Base-by-base conservation (phyloP, 2,329 filamentous ascomycete genomes). In the Neophaeococcomyces aloes region DNA sequence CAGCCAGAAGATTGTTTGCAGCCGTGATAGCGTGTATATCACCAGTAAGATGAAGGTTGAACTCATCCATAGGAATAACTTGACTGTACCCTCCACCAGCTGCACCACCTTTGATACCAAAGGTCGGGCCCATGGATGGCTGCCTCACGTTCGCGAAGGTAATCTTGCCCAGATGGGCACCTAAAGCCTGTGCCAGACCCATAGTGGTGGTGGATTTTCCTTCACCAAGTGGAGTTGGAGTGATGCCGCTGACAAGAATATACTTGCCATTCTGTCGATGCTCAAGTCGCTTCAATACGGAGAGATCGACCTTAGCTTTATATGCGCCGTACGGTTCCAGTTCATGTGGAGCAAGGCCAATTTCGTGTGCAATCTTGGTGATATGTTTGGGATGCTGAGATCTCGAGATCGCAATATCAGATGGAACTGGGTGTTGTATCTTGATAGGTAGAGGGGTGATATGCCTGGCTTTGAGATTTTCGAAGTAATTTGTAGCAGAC, bases 61-160 rank as follows among this genome's bases (percentile, higher is more conserved):
- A 98, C 65, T 98, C 91, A 57, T 98, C 91, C 91, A 98, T 98
- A 47, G 91, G 91, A 57, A 98, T 96, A 59, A 98, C 91, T 65
- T 98, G 91, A 64, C 86, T 94, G 76, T 96, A 98, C 30, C 91
- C 91, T 63, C 91, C 91, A 58, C 91, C 91, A 45, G 91, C 91
- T 47, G 91, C 91, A 58, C 91, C 91, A 50, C 91, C 91, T 74
- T 98, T 98, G 74, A 98, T 96, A 58, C 91, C 91, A 62, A 98
- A 98, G 0, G 91, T 98, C 44, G 91, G 91, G 3, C 91, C 91
- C 69, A 96, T 91, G 57, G 86, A 94, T 39, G 91, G 91, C 63
- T 98, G 91, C 48, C 91, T 80, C 39, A 98, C 91, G 61, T 98
- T 96, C 65, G 91, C 91, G 63, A 98, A 96, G 2, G 83, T 84